Conservation (phyloP, 2,329 filamentous ascomycete genomes). For the Bimuria novae-zelandiae region DNA sequence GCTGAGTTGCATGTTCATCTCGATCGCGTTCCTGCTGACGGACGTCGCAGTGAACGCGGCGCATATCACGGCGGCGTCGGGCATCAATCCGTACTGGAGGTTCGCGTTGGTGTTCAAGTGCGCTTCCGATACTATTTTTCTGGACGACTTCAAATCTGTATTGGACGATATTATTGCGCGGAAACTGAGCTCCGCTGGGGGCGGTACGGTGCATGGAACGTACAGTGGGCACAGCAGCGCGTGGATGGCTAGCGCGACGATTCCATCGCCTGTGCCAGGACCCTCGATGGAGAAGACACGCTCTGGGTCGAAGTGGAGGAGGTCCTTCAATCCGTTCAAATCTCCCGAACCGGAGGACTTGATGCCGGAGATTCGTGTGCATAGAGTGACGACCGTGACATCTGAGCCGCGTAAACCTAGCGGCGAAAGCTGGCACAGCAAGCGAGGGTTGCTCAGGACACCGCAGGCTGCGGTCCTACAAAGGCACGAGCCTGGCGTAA, state of each 20-base stretch:
- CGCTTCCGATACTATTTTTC: constrained; percentile 42
- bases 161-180: constrained; percentile 38
- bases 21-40: constrained; percentile 37
- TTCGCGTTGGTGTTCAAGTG: constrained; percentile 45
- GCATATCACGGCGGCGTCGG: constrained; percentile 27
- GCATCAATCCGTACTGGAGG: constrained; percentile 44
- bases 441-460: constrained; percentile 21
- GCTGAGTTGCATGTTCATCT: constrained; percentile 40
- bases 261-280: constrained; percentile 8
- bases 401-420: constrained; percentile 25
- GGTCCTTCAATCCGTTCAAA: constrained; percentile 21
- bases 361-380: constrained; percentile 31
- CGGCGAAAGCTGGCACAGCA: constrained; percentile 25
- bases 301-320: constrained; percentile 10
- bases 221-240: constrained; percentile 7
- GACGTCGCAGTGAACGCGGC: constrained; percentile 39
- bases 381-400: constrained; percentile 25
- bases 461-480: constrained; percentile 23
- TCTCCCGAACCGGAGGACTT: constrained; percentile 6
- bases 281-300: constrained; percentile 13
- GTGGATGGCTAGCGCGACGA: too few species aligned
- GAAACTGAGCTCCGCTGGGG: constrained; percentile 28
- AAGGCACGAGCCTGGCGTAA: not conserved
- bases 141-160: constrained; percentile 44
- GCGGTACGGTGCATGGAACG: constrained; percentile 19